phyloP scores from a whole-genome alignment of 192 early-diverging fungal genomes.

The Backusella westeae region DNA sequence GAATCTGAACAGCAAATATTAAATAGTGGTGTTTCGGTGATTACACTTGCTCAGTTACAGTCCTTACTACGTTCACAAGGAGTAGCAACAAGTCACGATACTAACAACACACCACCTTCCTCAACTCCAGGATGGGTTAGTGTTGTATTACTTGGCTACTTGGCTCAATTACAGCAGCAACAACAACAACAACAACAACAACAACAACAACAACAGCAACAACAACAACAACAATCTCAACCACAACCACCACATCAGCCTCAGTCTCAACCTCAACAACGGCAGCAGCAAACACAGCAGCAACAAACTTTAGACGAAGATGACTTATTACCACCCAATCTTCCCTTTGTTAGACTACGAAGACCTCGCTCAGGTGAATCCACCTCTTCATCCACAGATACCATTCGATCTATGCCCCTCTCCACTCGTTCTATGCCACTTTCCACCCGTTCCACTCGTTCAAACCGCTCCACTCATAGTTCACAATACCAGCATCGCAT shows the following conservation, averaged over 20 bases:
- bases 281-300: conserved; percentile 6
- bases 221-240: background rate
- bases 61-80: conserved; percentile 5
- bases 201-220: background rate
- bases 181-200: background rate
- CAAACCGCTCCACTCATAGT: background rate
- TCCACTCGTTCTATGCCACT: conserved; percentile 15
- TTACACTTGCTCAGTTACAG: background rate
- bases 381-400: conserved; percentile 22
- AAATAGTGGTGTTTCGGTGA: background rate
- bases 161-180: background rate
- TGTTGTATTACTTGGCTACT: conserved; percentile 3
- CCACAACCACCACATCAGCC: background rate
- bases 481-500: conserved; percentile 33
- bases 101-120: background rate
- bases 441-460: conserved; percentile 7
- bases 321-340: background rate
- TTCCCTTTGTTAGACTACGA: conserved; percentile 2
- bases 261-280: conserved; percentile 10
- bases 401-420: conserved; percentile 27
- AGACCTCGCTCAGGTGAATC: conserved; percentile 22
- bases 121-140: conserved; percentile 2
- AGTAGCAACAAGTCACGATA: conserved; percentile 4
- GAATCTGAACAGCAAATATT: conserved; percentile 4
- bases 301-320: background rate